Conservation (phyloP, 306 rosid genomes). For the Pachyrhizus erosus region DNA sequence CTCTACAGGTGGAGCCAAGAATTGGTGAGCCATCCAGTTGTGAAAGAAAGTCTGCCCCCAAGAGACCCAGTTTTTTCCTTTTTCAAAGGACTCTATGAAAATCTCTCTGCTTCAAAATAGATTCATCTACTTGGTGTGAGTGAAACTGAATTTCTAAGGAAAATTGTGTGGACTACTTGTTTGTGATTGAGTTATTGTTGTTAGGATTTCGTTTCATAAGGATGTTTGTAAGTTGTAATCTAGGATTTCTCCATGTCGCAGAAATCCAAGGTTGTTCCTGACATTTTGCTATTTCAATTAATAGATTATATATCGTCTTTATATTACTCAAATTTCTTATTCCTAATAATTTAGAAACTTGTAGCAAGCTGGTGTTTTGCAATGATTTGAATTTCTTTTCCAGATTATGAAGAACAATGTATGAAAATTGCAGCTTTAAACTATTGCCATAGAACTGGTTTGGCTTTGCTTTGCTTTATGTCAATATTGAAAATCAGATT, state of each 20-base stretch:
- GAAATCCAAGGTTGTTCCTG: no score
- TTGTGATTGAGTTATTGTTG: neutral
- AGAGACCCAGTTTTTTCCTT: neutral
- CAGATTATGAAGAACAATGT: neutral
- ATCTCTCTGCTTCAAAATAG: neutral
- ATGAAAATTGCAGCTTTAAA: no score
- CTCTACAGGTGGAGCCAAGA: no score
- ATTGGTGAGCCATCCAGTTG: no score
- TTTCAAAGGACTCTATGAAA: neutral
- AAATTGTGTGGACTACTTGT: neutral
- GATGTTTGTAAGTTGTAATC: no score
- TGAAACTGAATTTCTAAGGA: neutral
- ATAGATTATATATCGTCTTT: neutral
- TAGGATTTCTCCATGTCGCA: no score
- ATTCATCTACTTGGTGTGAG: no score
- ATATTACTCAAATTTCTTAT: neutral
- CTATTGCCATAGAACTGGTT: no score
- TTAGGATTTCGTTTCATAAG: neutral
- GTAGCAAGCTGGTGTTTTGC: neutral
- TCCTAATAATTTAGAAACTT: neutral
- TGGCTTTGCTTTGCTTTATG: no score
- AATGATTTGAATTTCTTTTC: neutral
- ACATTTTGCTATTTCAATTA: no score
- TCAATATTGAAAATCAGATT: no score
- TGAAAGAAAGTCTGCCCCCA: no score